Conservation (phyloP, 2,329 filamentous ascomycete species). For the Epichloe aotearoae region DNA sequence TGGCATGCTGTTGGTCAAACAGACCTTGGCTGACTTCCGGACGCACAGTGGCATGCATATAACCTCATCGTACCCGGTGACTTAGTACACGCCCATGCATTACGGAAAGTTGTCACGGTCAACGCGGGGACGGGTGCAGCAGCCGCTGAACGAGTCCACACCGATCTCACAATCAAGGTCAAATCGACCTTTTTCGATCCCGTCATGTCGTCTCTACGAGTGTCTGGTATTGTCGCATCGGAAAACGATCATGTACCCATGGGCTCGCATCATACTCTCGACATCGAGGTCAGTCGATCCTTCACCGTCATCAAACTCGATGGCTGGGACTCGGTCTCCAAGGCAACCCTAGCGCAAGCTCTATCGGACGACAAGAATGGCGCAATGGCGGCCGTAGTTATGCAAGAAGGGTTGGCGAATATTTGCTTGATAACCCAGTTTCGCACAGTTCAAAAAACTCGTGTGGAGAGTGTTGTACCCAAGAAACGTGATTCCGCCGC, state of each 20-base stretch:
- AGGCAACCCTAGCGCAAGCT: constrained; percentile 65
- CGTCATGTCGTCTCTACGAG: constrained; percentile 38
- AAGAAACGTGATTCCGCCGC: constrained; percentile 52
- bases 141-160: constrained; percentile 38
- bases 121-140: constrained; percentile 36
- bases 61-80: constrained; percentile 44
- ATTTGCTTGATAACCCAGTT: constrained; percentile 73
- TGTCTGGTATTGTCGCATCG: constrained; percentile 38
- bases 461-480: constrained; percentile 51
- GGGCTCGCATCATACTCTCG: constrained; percentile 49
- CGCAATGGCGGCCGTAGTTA: constrained; percentile 77
- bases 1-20: constrained; percentile 1
- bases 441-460: constrained; percentile 53
- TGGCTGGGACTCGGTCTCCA: constrained; percentile 81
- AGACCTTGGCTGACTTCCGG: constrained; percentile 2
- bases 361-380: constrained; percentile 67
- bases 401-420: constrained; percentile 79
- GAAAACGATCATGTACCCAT: constrained; percentile 40
- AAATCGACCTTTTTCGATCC: constrained; percentile 47
- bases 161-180: constrained; percentile 43
- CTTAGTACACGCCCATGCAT: constrained; percentile 38
- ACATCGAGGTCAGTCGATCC: constrained; percentile 74
- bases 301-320: constrained; percentile 78
- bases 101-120: constrained; percentile 41
- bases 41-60: constrained; percentile 42